Evolutionary conservation across 2,329 filamentous ascomycete genomes (phyloP).

Genomic region (Aspergillus sp.): DNA sequence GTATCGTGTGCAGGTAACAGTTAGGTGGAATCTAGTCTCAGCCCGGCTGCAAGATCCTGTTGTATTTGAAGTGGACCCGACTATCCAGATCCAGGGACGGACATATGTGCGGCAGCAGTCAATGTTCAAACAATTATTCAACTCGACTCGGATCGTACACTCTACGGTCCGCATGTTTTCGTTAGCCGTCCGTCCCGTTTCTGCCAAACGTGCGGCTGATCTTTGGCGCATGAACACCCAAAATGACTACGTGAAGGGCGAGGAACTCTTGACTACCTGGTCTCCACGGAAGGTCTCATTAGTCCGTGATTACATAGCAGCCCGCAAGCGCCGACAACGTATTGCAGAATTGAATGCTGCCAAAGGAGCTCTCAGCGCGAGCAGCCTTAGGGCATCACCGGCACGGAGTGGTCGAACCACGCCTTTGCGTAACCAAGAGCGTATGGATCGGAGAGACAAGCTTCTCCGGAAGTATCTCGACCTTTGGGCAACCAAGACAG

Average conservation of each 20-base stretch:
- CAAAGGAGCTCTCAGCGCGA: conserved; percentile 39
- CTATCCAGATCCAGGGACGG: conserved; percentile 77
- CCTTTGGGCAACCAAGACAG: conserved; percentile 38
- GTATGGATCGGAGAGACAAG: conserved; percentile 32
- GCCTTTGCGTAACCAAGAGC: conserved; percentile 29
- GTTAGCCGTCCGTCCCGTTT: conserved; percentile 76
- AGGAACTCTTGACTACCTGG: conserved; percentile 82
- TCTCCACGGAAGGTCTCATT: conserved; percentile 83
- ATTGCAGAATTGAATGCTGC: conserved; percentile 73
- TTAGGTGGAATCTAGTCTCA: conserved; percentile 82
- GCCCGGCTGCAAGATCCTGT: conserved; percentile 82
- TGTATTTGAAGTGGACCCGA: conserved; percentile 75
- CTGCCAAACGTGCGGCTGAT: conserved; percentile 86
- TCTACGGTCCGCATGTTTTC: conserved; percentile 85
- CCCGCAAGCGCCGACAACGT: conserved; percentile 68
- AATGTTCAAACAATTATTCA: conserved; percentile 83
- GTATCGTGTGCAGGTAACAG: conserved; percentile 80
- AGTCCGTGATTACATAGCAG: conserved; percentile 77
- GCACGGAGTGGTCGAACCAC: conserved; percentile 31
- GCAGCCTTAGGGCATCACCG: conserved; percentile 32
- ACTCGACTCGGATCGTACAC: conserved; percentile 77
- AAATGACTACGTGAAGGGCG: conserved; percentile 92
- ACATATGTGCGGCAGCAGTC: conserved; percentile 81
- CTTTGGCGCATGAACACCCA: conserved; percentile 95
- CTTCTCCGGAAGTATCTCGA: conserved; percentile 38